phyloP scores from a whole-genome alignment of 441 rosid species.

The Manihot esculenta region DNA sequence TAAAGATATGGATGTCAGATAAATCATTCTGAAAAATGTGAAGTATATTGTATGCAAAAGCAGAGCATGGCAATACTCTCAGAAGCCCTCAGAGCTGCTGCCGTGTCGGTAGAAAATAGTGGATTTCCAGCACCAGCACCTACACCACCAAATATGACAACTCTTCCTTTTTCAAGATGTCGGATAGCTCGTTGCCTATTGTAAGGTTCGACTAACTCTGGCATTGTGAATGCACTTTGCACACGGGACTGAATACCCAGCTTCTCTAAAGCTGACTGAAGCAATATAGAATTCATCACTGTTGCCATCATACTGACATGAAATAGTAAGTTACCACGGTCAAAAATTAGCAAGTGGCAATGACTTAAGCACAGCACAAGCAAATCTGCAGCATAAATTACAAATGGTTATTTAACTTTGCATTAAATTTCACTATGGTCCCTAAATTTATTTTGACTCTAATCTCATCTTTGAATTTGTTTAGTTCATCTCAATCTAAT shows the following conservation, averaged over 20 bases:
- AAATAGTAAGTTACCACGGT: constrained; percentile 13
- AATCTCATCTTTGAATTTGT: not conserved
- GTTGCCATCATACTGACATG: constrained; percentile 83
- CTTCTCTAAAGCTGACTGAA: constrained; percentile 86
- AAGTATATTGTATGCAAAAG: not conserved
- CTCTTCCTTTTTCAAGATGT: constrained; percentile 95
- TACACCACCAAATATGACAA: constrained; percentile 88
- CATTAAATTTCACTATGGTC: not conserved
- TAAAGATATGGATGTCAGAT: constrained; percentile 1
- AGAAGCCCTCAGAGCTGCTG: constrained; percentile 74
- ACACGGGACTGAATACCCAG: constrained; percentile 70
- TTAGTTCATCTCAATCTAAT: not conserved
- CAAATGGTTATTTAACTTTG: not conserved
- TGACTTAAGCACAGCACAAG: constrained; percentile 4
- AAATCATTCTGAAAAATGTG: not conserved
- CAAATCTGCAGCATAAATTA: not conserved
- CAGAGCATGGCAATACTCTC: constrained; percentile 38
- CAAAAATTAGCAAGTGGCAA: constrained; percentile 20
- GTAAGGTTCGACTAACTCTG: constrained; percentile 83
- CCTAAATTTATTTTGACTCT: not conserved
- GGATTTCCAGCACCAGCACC: constrained; percentile 84
- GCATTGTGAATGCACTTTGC: constrained; percentile 68
- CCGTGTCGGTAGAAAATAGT: constrained; percentile 82
- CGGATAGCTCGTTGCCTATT: constrained; percentile 70
- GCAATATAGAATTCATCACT: constrained; percentile 82